Evolutionary conservation across 1,284 basidiomycete genomes (phyloP).

Genomic region (Fistulina hepatica): DNA sequence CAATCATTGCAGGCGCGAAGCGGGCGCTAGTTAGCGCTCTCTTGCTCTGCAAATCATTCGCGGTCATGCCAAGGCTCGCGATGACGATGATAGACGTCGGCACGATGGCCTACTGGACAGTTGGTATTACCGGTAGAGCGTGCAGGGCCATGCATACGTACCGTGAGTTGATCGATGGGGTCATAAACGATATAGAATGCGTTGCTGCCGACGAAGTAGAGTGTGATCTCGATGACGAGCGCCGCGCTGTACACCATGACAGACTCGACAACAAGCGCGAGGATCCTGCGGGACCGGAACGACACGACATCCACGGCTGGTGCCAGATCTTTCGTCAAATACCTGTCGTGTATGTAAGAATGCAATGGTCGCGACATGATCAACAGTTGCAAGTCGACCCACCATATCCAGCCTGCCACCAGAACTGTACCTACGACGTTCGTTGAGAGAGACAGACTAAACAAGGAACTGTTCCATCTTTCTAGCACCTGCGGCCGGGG

Average conservation of each 20-base stretch:
- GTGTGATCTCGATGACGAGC: conserved; percentile 27
- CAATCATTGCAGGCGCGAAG: too few species aligned
- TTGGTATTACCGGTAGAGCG: not conserved
- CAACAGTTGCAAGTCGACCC: too few species aligned
- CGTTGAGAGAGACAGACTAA: conserved; percentile 28
- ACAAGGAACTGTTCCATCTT: conserved; percentile 29
- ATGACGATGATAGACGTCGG: conserved; percentile 27
- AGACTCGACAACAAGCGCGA: conserved; percentile 29
- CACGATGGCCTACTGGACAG: conserved; percentile 19
- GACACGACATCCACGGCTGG: too few species aligned
- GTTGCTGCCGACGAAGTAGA: conserved; percentile 28
- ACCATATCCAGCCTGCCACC: conserved; percentile 28
- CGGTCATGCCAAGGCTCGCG: conserved; percentile 23
- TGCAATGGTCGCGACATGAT: too few species aligned
- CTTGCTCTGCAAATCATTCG: conserved; percentile 19
- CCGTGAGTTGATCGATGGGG: conserved; percentile 31
- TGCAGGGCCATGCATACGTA: conserved; percentile 14
- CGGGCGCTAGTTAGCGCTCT: too few species aligned
- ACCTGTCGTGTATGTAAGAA: too few species aligned
- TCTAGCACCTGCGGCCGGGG: conserved; percentile 10
- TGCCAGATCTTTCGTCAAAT: not conserved
- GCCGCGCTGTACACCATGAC: conserved; percentile 30
- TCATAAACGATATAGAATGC: conserved; percentile 32
- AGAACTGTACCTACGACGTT: conserved; percentile 27
- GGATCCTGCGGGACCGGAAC: conserved; percentile 13